Base-by-base conservation (phyloP, 495 filamentous ascomycete species). In the Pseudoneurospora amorphoporcata region DNA sequence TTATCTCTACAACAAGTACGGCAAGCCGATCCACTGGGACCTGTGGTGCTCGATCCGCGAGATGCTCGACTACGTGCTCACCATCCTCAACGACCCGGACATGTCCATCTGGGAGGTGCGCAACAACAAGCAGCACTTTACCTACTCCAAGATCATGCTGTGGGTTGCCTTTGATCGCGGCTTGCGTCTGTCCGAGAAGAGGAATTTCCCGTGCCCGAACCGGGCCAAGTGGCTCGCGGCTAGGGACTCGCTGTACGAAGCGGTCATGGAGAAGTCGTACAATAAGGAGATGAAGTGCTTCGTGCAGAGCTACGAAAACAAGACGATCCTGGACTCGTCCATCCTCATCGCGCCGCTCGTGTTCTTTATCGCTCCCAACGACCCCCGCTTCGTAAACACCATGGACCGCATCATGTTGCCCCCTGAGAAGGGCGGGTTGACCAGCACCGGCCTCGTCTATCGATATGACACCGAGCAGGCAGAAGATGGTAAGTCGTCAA, bases 101-200 rank as follows among this genome's bases (percentile, higher is more conserved):
- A 92, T 92, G 90, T 91, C 89, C 17, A 92, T 93, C 76, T 92
- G 91, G 91, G 91, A 93, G 77, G 90, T 91, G 23, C 87, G 90
- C 69, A 90, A 90, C 61, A 83, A 88, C 73, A 89, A 90, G 78
- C 90, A 92, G 76, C 87, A 92, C 78, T 93, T 92, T 74, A 85
- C 89, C 61, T 92, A 92, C 79, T 90, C 88, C 16, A 90, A 92
- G 75, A 86, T 93, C 73, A 91, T 92, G 88, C 82, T 93, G 32
- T 93, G 91, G 90, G 90, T 93, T 4, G 90, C 90, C 47, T 85
- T 93, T 69, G 91, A 92, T 78, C 88, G 90, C 14, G 91, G 88
- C 10, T 79, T 93, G 19, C 89, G 91, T 1, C 85, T 93, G 3
- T 84, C 90, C 3, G 90, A 93, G 42, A 92, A 91, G 77, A 83